Evolutionary conservation across 2,329 filamentous ascomycete genomes (phyloP).

Genomic region (Scedosporium boydii): DNA sequence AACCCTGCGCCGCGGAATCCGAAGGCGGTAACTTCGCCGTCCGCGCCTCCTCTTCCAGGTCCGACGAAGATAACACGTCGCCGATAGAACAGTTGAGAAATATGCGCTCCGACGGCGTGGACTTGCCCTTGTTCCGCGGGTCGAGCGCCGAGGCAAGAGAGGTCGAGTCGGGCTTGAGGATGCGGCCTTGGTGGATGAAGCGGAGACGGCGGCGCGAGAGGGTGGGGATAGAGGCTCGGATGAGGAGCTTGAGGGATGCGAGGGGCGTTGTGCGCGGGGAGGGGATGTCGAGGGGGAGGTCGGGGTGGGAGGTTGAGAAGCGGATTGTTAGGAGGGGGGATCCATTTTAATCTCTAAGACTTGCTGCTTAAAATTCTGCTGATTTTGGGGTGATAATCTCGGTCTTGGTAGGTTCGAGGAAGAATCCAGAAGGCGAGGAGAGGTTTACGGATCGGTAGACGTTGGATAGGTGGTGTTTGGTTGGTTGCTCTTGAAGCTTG

Average conservation of each 20-base stretch:
- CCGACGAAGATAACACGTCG: slow-evolving; percentile 55
- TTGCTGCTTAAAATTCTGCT: not conserved
- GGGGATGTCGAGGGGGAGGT: slow-evolving; percentile 69
- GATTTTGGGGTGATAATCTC: not conserved
- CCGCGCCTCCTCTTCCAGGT: slow-evolving; percentile 59
- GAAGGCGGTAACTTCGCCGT: slow-evolving; percentile 25
- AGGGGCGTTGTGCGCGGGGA: slow-evolving; percentile 61
- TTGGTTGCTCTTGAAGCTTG: not conserved
- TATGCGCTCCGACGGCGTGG: slow-evolving; percentile 43
- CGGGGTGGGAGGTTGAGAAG: slow-evolving; percentile 78
- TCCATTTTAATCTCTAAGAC: not conserved
- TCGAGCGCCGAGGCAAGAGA: slow-evolving; percentile 57
- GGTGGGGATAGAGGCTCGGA: slow-evolving; percentile 59
- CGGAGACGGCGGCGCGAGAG: slow-evolving; percentile 64
- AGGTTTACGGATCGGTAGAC: not conserved
- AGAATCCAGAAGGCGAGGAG: slow-evolving; percentile 28
- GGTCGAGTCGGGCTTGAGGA: slow-evolving; percentile 60
- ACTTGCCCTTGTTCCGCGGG: slow-evolving; percentile 57
- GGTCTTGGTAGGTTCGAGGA: slow-evolving; percentile 47
- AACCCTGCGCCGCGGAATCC: slow-evolving; percentile 19
- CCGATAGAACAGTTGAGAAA: slow-evolving; percentile 95
- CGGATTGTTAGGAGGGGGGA: slow-evolving; percentile 64
- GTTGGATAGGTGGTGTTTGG: not conserved
- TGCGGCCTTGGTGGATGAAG: slow-evolving; percentile 82
- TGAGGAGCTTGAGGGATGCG: slow-evolving; percentile 69